Conservation (phyloP, 2,329 filamentous ascomycete species). For the Stemphylium vesicarium region DNA sequence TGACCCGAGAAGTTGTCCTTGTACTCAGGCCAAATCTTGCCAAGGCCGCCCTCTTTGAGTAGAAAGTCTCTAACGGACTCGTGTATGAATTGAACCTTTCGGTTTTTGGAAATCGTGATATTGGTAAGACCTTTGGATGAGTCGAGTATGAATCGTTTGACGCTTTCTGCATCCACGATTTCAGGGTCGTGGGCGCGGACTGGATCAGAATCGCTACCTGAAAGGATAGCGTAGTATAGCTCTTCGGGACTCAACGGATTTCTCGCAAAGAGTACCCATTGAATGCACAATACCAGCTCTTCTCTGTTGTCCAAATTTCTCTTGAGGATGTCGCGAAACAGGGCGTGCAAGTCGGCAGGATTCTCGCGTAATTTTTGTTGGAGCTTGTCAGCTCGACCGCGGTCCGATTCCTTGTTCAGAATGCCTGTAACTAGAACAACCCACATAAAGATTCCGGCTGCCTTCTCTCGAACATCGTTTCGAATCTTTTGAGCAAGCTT, state of each 20-base stretch:
- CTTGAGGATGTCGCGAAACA: too few relatives aligned
- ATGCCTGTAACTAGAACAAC: neutral
- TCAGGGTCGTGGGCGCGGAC: slow-evolving; percentile 21
- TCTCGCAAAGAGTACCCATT: too few relatives aligned
- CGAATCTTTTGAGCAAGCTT: too few relatives aligned
- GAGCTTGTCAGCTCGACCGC: too few relatives aligned
- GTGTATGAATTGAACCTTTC: slow-evolving; percentile 41
- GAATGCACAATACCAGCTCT: too few relatives aligned
- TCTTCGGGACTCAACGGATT: too few relatives aligned
- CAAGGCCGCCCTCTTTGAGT: slow-evolving; percentile 44
- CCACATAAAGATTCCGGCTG: neutral
- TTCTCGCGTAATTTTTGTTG: too few relatives aligned
- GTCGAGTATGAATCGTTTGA: slow-evolving; percentile 28
- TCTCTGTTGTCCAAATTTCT: too few relatives aligned
- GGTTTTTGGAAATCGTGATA: slow-evolving; percentile 19
- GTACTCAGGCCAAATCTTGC: slow-evolving; percentile 43
- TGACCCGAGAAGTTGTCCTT: slow-evolving; percentile 38
- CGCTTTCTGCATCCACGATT: slow-evolving; percentile 12
- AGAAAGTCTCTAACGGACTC: slow-evolving; percentile 49
- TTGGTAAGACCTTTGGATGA: slow-evolving; percentile 35
- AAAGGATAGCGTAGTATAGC: neutral
- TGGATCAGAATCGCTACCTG: slow-evolving; percentile 10
- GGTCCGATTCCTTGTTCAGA: too few relatives aligned
- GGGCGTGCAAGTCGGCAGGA: too few relatives aligned
- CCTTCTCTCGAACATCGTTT: too few relatives aligned